These are phyloP conservation scores for Dichotomocladium elegans DNA, from an alignment of 371 early-diverging fungal genomes.

Conservation along the genomic window DNA sequence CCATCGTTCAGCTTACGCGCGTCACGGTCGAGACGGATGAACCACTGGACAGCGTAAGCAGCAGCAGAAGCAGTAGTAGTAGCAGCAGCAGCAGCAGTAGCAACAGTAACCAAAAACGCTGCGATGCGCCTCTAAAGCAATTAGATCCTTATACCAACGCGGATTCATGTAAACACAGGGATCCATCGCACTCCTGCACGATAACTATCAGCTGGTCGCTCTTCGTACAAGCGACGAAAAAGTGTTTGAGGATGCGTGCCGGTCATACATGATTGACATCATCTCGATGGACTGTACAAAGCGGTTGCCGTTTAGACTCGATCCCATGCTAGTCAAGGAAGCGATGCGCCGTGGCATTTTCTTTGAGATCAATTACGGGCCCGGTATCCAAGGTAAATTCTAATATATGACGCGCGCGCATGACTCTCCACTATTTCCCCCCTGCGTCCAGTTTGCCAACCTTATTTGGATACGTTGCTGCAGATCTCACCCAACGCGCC, in stretches of 20 bases:
- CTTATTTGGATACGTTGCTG: background rate
- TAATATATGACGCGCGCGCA: background rate
- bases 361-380: slow-evolving; percentile 82
- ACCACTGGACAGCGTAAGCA: slow-evolving; percentile 5
- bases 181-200: too few relatives aligned
- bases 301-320: slow-evolving; percentile 76
- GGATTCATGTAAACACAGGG: too few relatives aligned
- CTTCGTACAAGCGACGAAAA: slow-evolving; percentile 72
- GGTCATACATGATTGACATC: slow-evolving; percentile 71
- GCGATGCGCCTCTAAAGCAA: too few relatives aligned
- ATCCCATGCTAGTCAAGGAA: slow-evolving; percentile 39
- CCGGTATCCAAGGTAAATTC: slow-evolving; percentile 64
- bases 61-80: background rate
- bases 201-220: slow-evolving; percentile 79
- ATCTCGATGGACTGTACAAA: slow-evolving; percentile 70
- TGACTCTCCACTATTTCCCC: too few relatives aligned
- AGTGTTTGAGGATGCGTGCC: slow-evolving; percentile 69
- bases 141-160: too few relatives aligned
- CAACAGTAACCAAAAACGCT: too few relatives aligned
- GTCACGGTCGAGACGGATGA: slow-evolving; percentile 24
- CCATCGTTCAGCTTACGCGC: slow-evolving; percentile 23
- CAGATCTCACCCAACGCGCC: slow-evolving; percentile 27
- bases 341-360: slow-evolving; percentile 64
- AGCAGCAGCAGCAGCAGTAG: too few relatives aligned
- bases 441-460: too few relatives aligned